Evolutionary conservation across 2,329 filamentous ascomycete genomes (phyloP), one percentile per base, ranked within the genome.

Genomic region (Monilinia fructigena): DNA sequence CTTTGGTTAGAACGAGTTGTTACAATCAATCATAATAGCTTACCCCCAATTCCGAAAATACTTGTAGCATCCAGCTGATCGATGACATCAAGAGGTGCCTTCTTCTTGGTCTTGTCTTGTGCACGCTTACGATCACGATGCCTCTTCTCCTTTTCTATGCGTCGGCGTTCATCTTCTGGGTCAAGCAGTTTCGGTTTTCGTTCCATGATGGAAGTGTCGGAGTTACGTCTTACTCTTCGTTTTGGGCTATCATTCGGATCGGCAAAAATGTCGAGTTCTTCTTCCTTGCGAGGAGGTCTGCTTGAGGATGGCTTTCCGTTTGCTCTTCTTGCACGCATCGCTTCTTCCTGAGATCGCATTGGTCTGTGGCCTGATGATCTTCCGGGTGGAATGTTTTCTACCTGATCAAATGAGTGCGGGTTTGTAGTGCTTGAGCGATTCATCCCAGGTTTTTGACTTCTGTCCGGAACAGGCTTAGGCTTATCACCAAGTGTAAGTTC

Each of bases 1-100:
- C 42, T 7, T 35, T 14, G 4, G 38, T 72, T 66, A 71, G 67
- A 26, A 50, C 31, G n/a, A 8, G 28, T 50, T 50, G 14, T 23
- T 26, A 7, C 20, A n/a, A 60, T 50, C n/a, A 28, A 60, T 48
- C 23, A 60, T 50, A 4, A 50, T 38, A 56, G 87, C 91, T 80
- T 82, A 96, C 92, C 82, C 79, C 94, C 93, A 74, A 90, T 92
- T 66, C 95, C 94, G 76, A 96, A 97, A 72, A 98, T 96, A 77
- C 93, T 93, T 5, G 93, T 97, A 69, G 95, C 93, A 80, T 98
- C 95, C 71, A 99, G 82, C 77, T 97, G 94, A 80, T 99, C 95
- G 74, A 99, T 98, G 55, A 98, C 85, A 77, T 99, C 95, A 70
- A 98, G 78, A 42, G 78, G 75, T 68, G 74, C 78, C 66, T 70